A percentile compares a stretch with the other conserved stretches of the same genome.
Evolutionary conservation across 1,284 basidiomycete species (phyloP).

Genomic region (Prillingera fragicola): DNA sequence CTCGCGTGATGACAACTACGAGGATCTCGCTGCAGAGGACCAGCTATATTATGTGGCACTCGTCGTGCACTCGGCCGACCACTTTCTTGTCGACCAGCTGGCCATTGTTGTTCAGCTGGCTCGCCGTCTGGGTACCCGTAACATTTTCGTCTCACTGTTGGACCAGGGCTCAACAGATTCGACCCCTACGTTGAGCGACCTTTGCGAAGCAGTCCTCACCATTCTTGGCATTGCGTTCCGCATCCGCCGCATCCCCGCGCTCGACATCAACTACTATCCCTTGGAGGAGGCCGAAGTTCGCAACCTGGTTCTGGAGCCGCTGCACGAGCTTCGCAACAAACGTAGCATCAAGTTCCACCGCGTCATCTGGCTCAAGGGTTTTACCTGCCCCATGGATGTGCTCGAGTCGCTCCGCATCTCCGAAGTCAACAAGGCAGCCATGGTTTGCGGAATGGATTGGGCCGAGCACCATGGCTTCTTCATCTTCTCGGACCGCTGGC

Average conservation of each 20-base stretch:
- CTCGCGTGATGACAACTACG: constrained; percentile 73
- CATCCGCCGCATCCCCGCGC: constrained; percentile 75
- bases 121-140: constrained; percentile 74
- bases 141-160: constrained; percentile 90
- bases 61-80: constrained; percentile 90
- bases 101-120: constrained; percentile 91
- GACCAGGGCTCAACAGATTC: constrained; percentile 90
- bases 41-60: constrained; percentile 90
- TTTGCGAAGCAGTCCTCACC: constrained; percentile 85
- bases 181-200: constrained; percentile 81
- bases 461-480: constrained; percentile 92
- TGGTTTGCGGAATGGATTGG: constrained; percentile 99
- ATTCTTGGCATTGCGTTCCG: constrained; percentile 84
- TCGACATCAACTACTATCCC: constrained; percentile 91
- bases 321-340: constrained; percentile 71
- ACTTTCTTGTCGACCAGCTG: constrained; percentile 93
- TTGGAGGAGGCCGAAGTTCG: constrained; percentile 86
- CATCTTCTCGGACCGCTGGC: constrained; percentile 93
- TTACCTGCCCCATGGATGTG: constrained; percentile 93
- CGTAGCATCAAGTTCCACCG: constrained; percentile 75
- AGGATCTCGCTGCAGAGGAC: constrained; percentile 72
- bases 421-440: constrained; percentile 79
- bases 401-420: constrained; percentile 87
- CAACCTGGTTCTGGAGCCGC: constrained; percentile 81
- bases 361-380: constrained; percentile 93